Percentiles rank a stretch among this genome's conserved stretches.
Evolutionary conservation across 176 grass and related monocot genomes (phyloP).

Genomic region (Juncus effusus): DNA sequence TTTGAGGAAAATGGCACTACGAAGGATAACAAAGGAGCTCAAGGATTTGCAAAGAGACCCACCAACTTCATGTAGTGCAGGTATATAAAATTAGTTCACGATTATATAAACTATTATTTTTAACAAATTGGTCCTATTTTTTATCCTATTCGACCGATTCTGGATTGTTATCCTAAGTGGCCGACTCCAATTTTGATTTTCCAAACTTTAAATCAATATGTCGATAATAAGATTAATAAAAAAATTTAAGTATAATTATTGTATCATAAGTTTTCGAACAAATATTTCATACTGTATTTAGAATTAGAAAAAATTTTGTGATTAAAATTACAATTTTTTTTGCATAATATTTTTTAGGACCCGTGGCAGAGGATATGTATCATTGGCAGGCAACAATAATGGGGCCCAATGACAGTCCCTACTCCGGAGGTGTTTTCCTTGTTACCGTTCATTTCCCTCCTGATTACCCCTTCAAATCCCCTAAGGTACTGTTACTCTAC

Average conservation of each 20-base stretch:
- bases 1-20: constrained; percentile 42
- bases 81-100: constrained; percentile 13
- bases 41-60: constrained; percentile 91
- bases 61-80: constrained; percentile 83
- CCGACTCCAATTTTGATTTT: not conserved
- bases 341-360: constrained; percentile 35
- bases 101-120: not conserved
- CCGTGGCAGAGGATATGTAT: constrained; percentile 77
- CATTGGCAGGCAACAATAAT: constrained; percentile 94
- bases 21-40: constrained; percentile 87
- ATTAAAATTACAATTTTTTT: not conserved
- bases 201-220: not conserved
- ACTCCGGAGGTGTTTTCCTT: constrained; percentile 55
- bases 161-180: not conserved
- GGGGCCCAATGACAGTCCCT: constrained; percentile 53
- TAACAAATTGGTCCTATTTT: not conserved
- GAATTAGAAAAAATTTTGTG: not conserved
- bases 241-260: not conserved
- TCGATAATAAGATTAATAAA: not conserved
- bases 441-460: constrained; percentile 59
- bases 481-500: constrained; percentile 40
- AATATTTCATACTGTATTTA: not conserved
- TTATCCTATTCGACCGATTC: no score
- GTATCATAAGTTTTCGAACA: not conserved
- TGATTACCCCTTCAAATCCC: constrained; percentile 26